These are phyloP conservation scores for Leccinellum luteum DNA, from an alignment of 768 basidiomycete genomes.

Conservation along the genomic window DNA sequence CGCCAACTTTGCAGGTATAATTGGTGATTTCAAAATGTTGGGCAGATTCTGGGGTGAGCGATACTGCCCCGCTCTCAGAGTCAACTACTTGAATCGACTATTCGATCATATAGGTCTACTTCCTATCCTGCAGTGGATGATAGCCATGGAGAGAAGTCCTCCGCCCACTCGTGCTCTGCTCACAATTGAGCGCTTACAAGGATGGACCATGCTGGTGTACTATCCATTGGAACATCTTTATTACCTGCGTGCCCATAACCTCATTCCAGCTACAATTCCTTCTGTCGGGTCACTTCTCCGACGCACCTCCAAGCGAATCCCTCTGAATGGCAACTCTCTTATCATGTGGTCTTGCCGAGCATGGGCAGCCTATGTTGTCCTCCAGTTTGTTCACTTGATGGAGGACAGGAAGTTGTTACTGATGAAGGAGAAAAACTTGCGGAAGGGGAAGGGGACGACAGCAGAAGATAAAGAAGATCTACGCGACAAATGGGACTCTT, in stretches of 20 bases:
- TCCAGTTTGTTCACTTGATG: constrained; percentile 71
- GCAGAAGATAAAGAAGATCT: constrained; percentile 56
- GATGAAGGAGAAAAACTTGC: constrained; percentile 51
- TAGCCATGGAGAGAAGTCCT: constrained; percentile 67
- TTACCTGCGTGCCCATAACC: constrained; percentile 58
- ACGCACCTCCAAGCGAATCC: constrained; percentile 39
- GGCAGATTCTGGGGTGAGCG: constrained; percentile 80
- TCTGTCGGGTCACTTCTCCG: constrained; percentile 44
- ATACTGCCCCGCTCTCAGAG: background rate
- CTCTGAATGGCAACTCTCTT: constrained; percentile 46
- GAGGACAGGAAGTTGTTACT: constrained; percentile 65
- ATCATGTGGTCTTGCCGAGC: constrained; percentile 74
- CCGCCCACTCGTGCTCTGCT: constrained; percentile 68
- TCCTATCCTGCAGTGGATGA: constrained; percentile 78
- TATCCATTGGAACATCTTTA: constrained; percentile 78
- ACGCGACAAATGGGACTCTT: constrained; percentile 57
- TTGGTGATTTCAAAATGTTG: constrained; percentile 69
- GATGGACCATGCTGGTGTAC: constrained; percentile 68
- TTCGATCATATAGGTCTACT: constrained; percentile 52
- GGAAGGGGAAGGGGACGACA: constrained; percentile 54
- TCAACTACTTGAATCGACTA: background rate
- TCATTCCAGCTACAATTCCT: constrained; percentile 57
- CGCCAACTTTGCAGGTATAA: constrained; percentile 49
- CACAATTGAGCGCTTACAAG: constrained; percentile 78
- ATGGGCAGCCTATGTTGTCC: constrained; percentile 76